phyloP scores from a whole-genome alignment of 2,329 filamentous ascomycete species.

The Knufia petricola region DNA sequence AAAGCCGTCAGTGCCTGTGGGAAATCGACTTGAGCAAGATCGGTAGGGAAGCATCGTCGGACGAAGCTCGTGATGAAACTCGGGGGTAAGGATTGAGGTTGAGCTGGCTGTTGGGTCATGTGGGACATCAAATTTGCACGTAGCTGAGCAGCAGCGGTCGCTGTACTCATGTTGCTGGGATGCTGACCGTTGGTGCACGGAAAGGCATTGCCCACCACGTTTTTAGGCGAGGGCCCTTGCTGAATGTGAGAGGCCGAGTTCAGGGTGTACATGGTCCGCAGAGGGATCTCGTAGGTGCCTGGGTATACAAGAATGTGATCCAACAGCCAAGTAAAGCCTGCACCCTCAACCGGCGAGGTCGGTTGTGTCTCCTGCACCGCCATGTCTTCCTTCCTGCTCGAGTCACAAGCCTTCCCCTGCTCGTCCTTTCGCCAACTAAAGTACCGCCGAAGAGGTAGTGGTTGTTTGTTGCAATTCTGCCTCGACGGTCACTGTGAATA shows the following conservation, averaged over 20 bases:
- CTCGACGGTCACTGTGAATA: not conserved
- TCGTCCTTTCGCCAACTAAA: not conserved
- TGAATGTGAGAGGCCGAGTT: constrained; percentile 47
- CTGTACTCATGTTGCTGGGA: constrained; percentile 20
- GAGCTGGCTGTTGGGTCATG: constrained; percentile 48
- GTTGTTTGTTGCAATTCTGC: not conserved
- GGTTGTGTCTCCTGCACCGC: not conserved
- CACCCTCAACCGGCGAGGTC: constrained; percentile 22
- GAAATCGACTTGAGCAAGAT: constrained; percentile 52
- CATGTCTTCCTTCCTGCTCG: not conserved
- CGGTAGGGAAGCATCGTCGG: constrained; percentile 47
- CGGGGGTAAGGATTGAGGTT: constrained; percentile 53
- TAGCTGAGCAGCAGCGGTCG: constrained; percentile 33
- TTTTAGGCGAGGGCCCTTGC: constrained; percentile 28
- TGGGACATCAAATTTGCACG: constrained; percentile 38
- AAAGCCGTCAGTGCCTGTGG: constrained; percentile 55
- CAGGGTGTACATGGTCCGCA: constrained; percentile 58
- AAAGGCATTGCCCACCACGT: constrained; percentile 27
- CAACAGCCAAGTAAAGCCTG: constrained; percentile 44
- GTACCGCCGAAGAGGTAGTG: not conserved
- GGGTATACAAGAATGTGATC: constrained; percentile 54
- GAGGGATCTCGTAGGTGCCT: constrained; percentile 54
- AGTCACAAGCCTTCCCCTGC: not conserved
- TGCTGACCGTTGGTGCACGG: constrained; percentile 19
- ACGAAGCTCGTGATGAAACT: constrained; percentile 55